Evolutionary conservation across 169 alveolate species (phyloP), one percentile per base, ranked within the genome.

Genomic region (Plasmodium gaboni): DNA sequence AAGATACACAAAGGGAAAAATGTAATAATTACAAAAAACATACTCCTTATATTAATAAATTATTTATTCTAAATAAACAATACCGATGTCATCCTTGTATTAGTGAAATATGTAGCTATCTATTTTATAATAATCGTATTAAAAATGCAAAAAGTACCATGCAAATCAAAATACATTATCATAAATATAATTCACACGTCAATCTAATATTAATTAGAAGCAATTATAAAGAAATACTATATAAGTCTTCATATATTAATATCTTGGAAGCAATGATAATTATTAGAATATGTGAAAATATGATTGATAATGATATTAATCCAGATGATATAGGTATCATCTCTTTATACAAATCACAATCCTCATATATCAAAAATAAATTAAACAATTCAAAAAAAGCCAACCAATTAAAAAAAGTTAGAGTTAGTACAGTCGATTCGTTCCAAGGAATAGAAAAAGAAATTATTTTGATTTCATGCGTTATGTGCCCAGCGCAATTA

Each of bases 401-500:
- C 17, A 38, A 59, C 70, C 38, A 24, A 9, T 22, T 76, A 15
- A 65, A 70, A 50, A 63, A 24, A 22, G 59, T 76, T 38, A 87
- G 61, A 24, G 92, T 87, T 8, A 78, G 86, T 48, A 87, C 92
- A 2, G 92, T 87, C 19, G 92, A 87, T 65, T 65, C 89, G 26
- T 87, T 87, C 46, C 92, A 87, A 65, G 92, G 92, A 10, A 28
- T 78, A 3, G 92, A 87, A 44, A 70, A 69, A 46, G 88, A 78
- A 42, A 61, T 87, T 19, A 78, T 87, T 50, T 50, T 87, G 8
- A 57, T 87, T 68, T 74, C 85, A 13, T 70, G 87, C 17, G 88
- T 78, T 42, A 22, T 74, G 55, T 48, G 68, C 12, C 50, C 65
- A 9, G 17, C 72, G 0, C 6, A 15, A 6, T 38, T 38, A 38